Base-by-base conservation (phyloP, 768 basidiomycete species). In the Mrakia hoshinonis region DNA sequence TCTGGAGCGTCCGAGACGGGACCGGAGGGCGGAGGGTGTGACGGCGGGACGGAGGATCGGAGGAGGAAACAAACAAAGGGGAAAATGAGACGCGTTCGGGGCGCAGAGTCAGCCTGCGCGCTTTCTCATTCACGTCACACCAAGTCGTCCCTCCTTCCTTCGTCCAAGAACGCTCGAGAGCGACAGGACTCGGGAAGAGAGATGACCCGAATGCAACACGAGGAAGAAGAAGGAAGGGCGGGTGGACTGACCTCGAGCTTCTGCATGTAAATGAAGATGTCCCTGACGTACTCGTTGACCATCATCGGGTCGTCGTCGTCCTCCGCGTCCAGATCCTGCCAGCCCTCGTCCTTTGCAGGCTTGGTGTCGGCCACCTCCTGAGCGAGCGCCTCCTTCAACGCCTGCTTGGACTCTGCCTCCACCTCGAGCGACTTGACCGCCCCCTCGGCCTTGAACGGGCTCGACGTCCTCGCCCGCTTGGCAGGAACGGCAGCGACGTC, bases 201-300 rank as follows among this genome's bases (percentile, higher is more conserved):
- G 96, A 76, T 96, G 76, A 29, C 58, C 24, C 39, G 22, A 49
- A 31, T 22, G 10, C 11, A 3, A 24, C 12, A 9, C 20, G 43
- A 24, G 20, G 47, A 49, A 49, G 11, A 34, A 13, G 15, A 38
- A 38, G 34, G 11, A 36, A 34, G 34, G 34, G 20, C 26, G 31
- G 26, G 29, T 26, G 24, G 29, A 47, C 20, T 34, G 15, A 61
- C 31, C 58, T 61, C 58, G 58, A 39, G 83, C 73, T 85, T 81
- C 78, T 88, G 90, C 81, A 97, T 84, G 81, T 99, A 98, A 69
- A 89, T 82, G 81, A 93, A 94, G 73, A 98, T 93, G 71, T 98
- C 96, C 31, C 83, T 83, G 64, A 96, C 94, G 77, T 99, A 99
- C 80, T 97, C 92, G 81, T 88, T 89, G 74, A 96, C 94, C 94